Evolutionary conservation across 2,329 filamentous ascomycete genomes (phyloP), one percentile per base, ranked within the genome.

Genomic region (Botrytis galanthina): DNA sequence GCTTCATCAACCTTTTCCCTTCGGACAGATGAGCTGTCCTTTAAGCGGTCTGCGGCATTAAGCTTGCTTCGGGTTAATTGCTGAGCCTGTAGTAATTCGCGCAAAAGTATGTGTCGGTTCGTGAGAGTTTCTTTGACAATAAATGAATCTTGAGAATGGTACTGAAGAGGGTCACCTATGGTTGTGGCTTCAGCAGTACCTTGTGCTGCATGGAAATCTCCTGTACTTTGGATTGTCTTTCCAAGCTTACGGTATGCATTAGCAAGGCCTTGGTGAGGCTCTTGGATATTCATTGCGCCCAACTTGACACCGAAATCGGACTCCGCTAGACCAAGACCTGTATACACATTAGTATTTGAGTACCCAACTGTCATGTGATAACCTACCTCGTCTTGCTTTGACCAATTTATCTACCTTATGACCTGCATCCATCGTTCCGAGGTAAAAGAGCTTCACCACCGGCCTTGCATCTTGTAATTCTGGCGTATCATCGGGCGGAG

Each of bases 111-210:
- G 83, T 99, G 96, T 20, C 96, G 93, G 84, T 99, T 99, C 6
- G 96, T 99, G 76, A 99, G 88, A 18, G 95, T 97, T 82, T 99
- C 96, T 83, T 99, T 99, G 77, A 98, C 96, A 78, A 98, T 97
- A 81, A 98, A 97, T 62, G 96, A 93, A 82, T 99, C 96, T 73
- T 93, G 91, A 62, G 94, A 97, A 83, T 98, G 94, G 81, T 98
- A 98, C 79, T 95, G 93, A 75, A 99, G 90, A 18, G 96, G 93
- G 79, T 99, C 96, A 63, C 94, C 94, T 69, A 99, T 88, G 1
- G 95, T 98, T 14, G 95, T 97, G 14, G 96, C 96, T 85, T 99
- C 95, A 26, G 94, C 95, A 3, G 96, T 99, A 59, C 95, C 96
- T 84, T 99, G 96, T 1, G 95, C 95, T 26, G 96, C 95, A 82